A percentile compares a stretch with the other conserved stretches of the same genome.
Conservation (phyloP, 306 rosid species). For the Cicer chorassanicum region DNA sequence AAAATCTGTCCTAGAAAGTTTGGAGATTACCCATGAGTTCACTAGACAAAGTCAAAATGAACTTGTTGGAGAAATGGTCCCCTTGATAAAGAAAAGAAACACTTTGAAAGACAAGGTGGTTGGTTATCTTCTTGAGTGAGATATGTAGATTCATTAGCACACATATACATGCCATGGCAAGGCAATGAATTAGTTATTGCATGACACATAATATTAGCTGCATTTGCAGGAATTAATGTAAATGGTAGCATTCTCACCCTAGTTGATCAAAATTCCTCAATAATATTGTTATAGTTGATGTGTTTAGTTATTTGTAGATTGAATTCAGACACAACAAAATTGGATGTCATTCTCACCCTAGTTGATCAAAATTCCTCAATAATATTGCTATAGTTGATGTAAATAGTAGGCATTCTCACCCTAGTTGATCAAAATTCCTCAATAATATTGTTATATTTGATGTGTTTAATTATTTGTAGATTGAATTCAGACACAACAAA, state of each 20-base stretch:
- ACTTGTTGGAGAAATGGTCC: slow-evolving; percentile 45
- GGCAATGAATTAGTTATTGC: slow-evolving; percentile 16
- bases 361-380: slow-evolving; percentile 13
- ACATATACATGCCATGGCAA: slow-evolving; percentile 27
- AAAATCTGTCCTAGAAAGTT: slow-evolving; percentile 43
- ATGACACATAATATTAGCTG: slow-evolving; percentile 8
- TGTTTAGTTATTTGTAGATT: slow-evolving; percentile 38
- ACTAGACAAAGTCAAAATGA: slow-evolving; percentile 47
- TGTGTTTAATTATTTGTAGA: slow-evolving; percentile 34
- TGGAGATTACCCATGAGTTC: slow-evolving; percentile 46
- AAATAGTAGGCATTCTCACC: neutral
- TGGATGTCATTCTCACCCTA: slow-evolving; percentile 23
- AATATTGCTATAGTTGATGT: slow-evolving; percentile 16
- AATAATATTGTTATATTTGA: slow-evolving; percentile 8
- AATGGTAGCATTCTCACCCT: slow-evolving; percentile 12
- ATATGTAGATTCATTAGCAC: slow-evolving; percentile 35
- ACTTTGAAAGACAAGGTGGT: slow-evolving; percentile 73
- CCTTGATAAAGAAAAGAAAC: slow-evolving; percentile 61
- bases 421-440: slow-evolving; percentile 21
- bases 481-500: slow-evolving; percentile 30
- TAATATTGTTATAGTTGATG: slow-evolving; percentile 8
- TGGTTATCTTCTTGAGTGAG: slow-evolving; percentile 61
- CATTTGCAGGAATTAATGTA: slow-evolving; percentile 13
- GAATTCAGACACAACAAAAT: slow-evolving; percentile 22
- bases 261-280: slow-evolving; percentile 15